phyloP scores from a whole-genome alignment of 768 basidiomycete genomes.

The Rhodotorula babjevae region DNA sequence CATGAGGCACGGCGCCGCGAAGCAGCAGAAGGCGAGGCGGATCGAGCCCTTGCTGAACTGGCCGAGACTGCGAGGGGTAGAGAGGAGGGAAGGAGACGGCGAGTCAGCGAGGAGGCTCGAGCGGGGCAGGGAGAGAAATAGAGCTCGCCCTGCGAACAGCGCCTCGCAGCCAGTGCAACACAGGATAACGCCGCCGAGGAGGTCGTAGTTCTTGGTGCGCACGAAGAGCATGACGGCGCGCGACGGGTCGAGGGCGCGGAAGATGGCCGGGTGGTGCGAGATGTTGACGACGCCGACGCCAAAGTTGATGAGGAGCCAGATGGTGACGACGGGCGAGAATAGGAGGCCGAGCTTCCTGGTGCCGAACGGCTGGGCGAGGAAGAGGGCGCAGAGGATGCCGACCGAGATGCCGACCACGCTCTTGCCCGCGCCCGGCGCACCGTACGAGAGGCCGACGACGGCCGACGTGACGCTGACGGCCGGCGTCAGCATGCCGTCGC shows the following conservation, averaged over 20 bases:
- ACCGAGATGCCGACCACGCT: slow-evolving; percentile 61
- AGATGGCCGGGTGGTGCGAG: slow-evolving; percentile 14
- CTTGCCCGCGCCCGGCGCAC: slow-evolving; percentile 52
- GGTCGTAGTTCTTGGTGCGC: slow-evolving; percentile 59
- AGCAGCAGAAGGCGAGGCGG: slow-evolving; percentile 51
- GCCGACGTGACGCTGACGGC: slow-evolving; percentile 67
- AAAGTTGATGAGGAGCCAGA: slow-evolving; percentile 56
- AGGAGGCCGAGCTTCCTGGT: slow-evolving; percentile 54
- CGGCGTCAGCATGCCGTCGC: slow-evolving; percentile 63
- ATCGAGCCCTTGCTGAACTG: slow-evolving; percentile 64
- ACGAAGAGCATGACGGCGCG: slow-evolving; percentile 64
- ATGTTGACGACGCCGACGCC: slow-evolving; percentile 31
- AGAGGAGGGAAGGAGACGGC: no score
- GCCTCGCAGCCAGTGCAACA: slow-evolving; percentile 68
- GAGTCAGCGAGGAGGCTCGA: not conserved
- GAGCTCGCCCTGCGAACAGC: slow-evolving; percentile 60
- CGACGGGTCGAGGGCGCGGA: slow-evolving; percentile 60
- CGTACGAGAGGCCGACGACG: slow-evolving; percentile 62
- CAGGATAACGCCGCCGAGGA: slow-evolving; percentile 62
- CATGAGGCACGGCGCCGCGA: slow-evolving; percentile 60
- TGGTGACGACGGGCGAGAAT: slow-evolving; percentile 59
- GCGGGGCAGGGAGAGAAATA: not conserved
- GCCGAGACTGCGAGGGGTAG: slow-evolving; percentile 53
- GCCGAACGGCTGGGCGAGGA: slow-evolving; percentile 60
- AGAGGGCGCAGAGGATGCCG: slow-evolving; percentile 58